Conservation (phyloP, 805 yeast genomes). For the Suhomyces sp. region DNA sequence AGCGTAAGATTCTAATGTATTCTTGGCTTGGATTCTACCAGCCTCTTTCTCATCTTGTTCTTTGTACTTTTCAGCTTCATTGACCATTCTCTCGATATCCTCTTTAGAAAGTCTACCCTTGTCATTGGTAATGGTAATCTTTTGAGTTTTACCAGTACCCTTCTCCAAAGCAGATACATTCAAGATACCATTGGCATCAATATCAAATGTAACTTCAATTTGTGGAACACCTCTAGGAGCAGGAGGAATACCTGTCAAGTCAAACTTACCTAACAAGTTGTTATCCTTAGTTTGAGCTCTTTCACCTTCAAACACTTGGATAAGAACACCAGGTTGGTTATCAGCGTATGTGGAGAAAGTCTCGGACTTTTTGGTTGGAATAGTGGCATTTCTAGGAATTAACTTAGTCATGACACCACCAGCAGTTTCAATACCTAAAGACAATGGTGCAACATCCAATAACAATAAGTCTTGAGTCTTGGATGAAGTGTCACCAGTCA, state of each 20-base stretch:
- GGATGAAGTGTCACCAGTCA: constrained; percentile 75
- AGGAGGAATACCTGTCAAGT: constrained; percentile 83
- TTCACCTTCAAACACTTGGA: constrained; percentile 95
- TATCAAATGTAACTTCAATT: constrained; percentile 84
- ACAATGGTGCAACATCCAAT: constrained; percentile 90
- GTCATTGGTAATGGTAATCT: constrained; percentile 89
- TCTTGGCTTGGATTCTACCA: constrained; percentile 84
- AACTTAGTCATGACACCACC: constrained; percentile 98
- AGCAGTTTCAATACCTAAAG: constrained; percentile 93
- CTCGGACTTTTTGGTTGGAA: constrained; percentile 94
- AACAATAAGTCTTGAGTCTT: constrained; percentile 55
- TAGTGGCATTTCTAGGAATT: constrained; percentile 92
- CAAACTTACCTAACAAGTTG: constrained; percentile 84
- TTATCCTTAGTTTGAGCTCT: constrained; percentile 93
- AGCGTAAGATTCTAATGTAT: constrained; percentile 84
- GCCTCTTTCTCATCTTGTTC: constrained; percentile 85
- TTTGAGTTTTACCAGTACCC: constrained; percentile 90
- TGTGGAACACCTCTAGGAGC: constrained; percentile 93
- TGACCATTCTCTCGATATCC: constrained; percentile 96
- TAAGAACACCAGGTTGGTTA: constrained; percentile 92
- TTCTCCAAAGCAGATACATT: constrained; percentile 87
- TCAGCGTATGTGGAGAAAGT: constrained; percentile 95
- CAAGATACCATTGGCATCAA: constrained; percentile 85
- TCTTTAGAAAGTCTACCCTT: constrained; percentile 93
- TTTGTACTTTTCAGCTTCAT: constrained; percentile 93